phyloP scores from a whole-genome alignment of 441 rosid genomes.

The Macaranga tanarius region DNA sequence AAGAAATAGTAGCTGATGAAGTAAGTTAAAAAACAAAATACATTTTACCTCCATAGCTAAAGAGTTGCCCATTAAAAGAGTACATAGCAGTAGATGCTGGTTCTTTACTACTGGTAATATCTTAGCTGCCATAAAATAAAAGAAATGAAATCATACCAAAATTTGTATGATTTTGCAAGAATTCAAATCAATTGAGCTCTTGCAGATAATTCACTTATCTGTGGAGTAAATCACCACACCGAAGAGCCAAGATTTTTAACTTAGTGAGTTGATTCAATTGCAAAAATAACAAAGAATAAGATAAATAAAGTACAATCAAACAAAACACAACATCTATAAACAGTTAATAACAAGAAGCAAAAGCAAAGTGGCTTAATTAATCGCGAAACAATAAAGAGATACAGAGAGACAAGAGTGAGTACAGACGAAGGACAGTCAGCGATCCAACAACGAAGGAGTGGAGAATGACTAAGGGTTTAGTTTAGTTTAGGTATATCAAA shows the following conservation, averaged over 20 bases:
- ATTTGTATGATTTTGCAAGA: too few relatives aligned
- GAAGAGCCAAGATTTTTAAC: not conserved
- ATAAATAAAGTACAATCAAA: not conserved
- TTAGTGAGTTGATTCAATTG: not conserved
- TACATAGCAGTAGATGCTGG: conserved; percentile 88
- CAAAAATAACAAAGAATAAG: too few relatives aligned
- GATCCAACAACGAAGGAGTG: too few relatives aligned
- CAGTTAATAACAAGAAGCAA: not conserved
- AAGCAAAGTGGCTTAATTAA: not conserved
- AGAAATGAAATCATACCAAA: too few relatives aligned
- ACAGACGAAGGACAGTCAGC: too few relatives aligned
- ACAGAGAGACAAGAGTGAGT: too few relatives aligned
- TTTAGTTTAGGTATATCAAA: too few relatives aligned
- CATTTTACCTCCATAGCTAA: conserved; percentile 85
- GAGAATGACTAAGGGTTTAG: too few relatives aligned
- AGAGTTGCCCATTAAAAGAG: conserved; percentile 87
- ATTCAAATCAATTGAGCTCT: too few relatives aligned
- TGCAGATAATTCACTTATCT: not conserved
- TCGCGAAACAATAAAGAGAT: not conserved
- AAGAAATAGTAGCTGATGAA: not conserved
- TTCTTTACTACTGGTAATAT: conserved; percentile 90
- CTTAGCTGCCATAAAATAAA: conserved; percentile 55
- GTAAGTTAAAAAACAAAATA: not conserved
- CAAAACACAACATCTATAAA: not conserved
- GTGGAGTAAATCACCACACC: not conserved